phyloP scores from a whole-genome alignment of 75 land plant genomes.

The Isoetes taiwanensis region DNA sequence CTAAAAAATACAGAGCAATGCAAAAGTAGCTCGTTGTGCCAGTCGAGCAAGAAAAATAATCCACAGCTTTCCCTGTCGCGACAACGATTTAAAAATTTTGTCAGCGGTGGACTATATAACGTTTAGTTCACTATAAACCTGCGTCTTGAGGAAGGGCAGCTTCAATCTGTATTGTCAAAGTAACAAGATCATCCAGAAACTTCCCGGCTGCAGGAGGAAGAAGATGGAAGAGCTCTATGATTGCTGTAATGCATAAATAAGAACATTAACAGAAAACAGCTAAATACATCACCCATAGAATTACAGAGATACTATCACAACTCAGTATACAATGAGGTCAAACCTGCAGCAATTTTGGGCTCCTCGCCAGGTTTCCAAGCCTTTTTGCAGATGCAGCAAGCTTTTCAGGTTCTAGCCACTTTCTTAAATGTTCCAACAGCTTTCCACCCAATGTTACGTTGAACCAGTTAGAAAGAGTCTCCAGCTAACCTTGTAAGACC shows the following conservation, averaged over 20 bases:
- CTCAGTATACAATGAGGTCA: background rate
- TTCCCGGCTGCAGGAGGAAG: constrained; percentile 90
- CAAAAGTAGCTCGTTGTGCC: constrained; percentile 61
- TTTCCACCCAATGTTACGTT: constrained; percentile 92
- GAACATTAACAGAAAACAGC: background rate
- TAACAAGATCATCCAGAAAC: constrained; percentile 87
- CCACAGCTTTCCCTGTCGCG: constrained; percentile 78
- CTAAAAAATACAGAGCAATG: too few species aligned
- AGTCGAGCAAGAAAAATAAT: constrained; percentile 89
- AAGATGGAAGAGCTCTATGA: constrained; percentile 94
- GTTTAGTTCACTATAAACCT: constrained; percentile 88
- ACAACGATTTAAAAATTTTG: constrained; percentile 87
- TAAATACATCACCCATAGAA: background rate
- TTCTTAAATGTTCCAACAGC: constrained; percentile 88
- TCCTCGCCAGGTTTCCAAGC: constrained; percentile 99
- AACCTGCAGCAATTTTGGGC: constrained; percentile 98
- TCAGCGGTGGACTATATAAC: constrained; percentile 89
- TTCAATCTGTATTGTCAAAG: constrained; percentile 76
- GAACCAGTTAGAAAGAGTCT: constrained; percentile 97
- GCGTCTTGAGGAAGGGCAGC: constrained; percentile 83
- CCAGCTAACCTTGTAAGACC: constrained; percentile 88
- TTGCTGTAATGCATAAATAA: constrained; percentile 49
- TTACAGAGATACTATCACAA: background rate
- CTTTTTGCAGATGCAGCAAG: constrained; percentile 77
- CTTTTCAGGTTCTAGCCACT: constrained; percentile 99